Evolutionary conservation across 2,329 filamentous ascomycete species (phyloP), one percentile per base, ranked within the genome.

Genomic region (Botrytis hyacinthi): DNA sequence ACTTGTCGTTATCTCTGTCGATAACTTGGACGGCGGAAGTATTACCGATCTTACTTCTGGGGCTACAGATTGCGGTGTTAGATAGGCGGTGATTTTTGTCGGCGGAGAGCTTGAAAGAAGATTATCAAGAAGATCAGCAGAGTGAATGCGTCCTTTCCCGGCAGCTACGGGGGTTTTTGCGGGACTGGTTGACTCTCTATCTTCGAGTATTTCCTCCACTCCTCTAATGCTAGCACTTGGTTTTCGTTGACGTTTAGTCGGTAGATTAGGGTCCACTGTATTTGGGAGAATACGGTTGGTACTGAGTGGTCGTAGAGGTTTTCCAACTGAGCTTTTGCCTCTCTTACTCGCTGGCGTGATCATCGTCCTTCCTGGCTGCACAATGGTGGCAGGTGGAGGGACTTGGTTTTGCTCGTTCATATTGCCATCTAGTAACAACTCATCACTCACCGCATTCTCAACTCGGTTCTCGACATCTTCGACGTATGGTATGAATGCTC

Each of bases 261-360:
- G 37, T 20, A 63, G 54, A 44, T 59, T 74, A 2, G 71, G 65
- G 16, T 73, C 73, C 5, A 76, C 77, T 29, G 77, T 78, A 29
- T 74, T 76, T 18, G 78, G 76, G 20, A 80, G 48, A 14, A 81
- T 76, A 10, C 74, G 74, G 35, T 81, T 81, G n/a, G 76, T 62
- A 54, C 78, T 80, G 18, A 78, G 57, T 29, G 77, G 75, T 65
- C 76, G 78, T 18, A 81, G 68, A 22, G 76, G 76, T 40, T 76
- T 76, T 16, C 40, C 71, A 40, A 44, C 67, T 44, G 32, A 57
- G 22, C 59, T 66, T 16, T 48, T 59, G 32, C 63, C 42, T 32
- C 26, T 71, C 72, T 66, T 60, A 22, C 57, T 69, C 40, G 40
- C 69, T 29, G 76, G 73, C n/a, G 67, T 74, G 35, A 73, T 65